Conservation (phyloP, 78 protist genomes). For the Chrysochromulina parva region DNA sequence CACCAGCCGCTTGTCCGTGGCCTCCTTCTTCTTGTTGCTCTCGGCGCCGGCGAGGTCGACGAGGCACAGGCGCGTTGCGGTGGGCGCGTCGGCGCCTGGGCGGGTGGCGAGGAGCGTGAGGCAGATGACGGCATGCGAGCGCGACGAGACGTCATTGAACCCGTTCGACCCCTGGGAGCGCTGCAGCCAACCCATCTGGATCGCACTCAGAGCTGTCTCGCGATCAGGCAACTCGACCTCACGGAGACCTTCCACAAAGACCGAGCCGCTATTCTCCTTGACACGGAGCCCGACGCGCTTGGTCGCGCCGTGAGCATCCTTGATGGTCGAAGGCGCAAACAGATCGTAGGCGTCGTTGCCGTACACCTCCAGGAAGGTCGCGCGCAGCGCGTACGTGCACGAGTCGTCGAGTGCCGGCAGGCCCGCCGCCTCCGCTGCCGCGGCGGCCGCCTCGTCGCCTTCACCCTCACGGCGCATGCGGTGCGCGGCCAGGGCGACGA, state of each 20-base stretch:
- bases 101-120: neutral
- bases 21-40: neutral
- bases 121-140: conserved; percentile 9
- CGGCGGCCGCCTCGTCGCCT: neutral
- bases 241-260: neutral
- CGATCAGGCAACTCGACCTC: neutral
- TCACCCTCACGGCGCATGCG: too few species aligned
- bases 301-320: neutral
- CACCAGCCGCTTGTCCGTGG: neutral
- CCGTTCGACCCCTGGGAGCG: neutral
- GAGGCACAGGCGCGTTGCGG: neutral
- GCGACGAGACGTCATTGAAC: neutral
- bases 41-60: conserved; percentile 31
- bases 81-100: neutral
- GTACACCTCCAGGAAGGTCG: conserved; percentile 5
- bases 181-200: neutral
- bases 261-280: neutral
- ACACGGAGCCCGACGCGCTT: neutral
- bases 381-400: neutral
- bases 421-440: neutral
- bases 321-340: neutral
- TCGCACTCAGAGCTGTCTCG: neutral
- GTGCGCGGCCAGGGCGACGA: neutral
- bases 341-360: neutral
- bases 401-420: neutral